Percentiles rank a stretch among this genome's conserved stretches.
phyloP scores from a whole-genome alignment of 1,284 basidiomycete genomes.

The Xanthoconium separans region DNA sequence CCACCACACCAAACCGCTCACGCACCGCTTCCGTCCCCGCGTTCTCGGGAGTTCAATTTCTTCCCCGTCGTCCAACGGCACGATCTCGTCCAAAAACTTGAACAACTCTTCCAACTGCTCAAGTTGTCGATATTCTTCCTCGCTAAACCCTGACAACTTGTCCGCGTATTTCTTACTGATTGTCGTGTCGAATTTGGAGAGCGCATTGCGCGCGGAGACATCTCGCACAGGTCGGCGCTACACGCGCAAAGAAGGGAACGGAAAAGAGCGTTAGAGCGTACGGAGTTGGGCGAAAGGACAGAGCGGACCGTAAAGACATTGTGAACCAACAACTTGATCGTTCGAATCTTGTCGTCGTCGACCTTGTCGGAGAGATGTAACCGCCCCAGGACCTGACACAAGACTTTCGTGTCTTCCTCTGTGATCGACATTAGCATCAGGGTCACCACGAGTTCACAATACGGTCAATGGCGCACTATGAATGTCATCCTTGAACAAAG shows the following conservation, averaged over 20 bases:
- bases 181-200: slow-evolving; percentile 70
- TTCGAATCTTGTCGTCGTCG: slow-evolving; percentile 60
- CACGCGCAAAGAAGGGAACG: neutral
- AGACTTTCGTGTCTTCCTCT: slow-evolving; percentile 81
- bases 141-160: slow-evolving; percentile 69
- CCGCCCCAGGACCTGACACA: slow-evolving; percentile 80
- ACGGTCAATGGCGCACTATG: slow-evolving; percentile 37
- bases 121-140: slow-evolving; percentile 64
- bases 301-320: slow-evolving; percentile 59
- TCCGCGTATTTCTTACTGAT: slow-evolving; percentile 73
- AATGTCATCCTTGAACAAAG: slow-evolving; percentile 48
- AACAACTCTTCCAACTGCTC: slow-evolving; percentile 63
- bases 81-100: slow-evolving; percentile 62
- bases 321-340: slow-evolving; percentile 61
- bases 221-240: slow-evolving; percentile 80
- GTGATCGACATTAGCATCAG: slow-evolving; percentile 1
- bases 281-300: neutral
- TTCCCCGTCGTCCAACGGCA: slow-evolving; percentile 56
- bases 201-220: slow-evolving; percentile 69
- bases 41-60: slow-evolving; percentile 45
- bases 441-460: neutral
- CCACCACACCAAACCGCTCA: neutral
- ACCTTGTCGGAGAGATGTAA: slow-evolving; percentile 72
- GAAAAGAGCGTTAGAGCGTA: neutral
- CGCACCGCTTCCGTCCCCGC: slow-evolving; percentile 46